These are phyloP conservation scores for Botryotinia globosa DNA, from an alignment of 2,329 filamentous ascomycete species.

Conservation along the genomic window DNA sequence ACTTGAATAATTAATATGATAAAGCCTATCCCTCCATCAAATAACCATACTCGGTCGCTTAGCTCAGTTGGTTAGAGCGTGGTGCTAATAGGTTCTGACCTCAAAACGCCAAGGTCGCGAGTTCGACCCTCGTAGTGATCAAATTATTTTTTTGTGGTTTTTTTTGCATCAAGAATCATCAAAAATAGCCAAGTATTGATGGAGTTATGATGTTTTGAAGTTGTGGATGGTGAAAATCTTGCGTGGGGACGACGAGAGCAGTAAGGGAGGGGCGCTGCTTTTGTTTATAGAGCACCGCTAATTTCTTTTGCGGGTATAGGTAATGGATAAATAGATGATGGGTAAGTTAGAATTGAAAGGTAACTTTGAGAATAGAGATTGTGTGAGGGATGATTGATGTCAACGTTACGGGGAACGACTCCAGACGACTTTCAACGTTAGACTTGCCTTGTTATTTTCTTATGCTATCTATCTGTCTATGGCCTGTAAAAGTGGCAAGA, in stretches of 20 bases:
- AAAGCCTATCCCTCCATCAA: rapidly evolving
- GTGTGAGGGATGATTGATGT: too few species aligned
- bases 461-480: too few species aligned
- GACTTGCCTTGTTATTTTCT: too few species aligned
- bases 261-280: neutral
- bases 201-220: neutral
- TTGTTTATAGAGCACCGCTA: rapidly evolving
- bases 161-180: too few species aligned
- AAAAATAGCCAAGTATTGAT: neutral
- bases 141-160: rapidly evolving
- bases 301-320: too few species aligned
- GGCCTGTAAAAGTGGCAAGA: neutral
- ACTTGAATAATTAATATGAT: rapidly evolving
- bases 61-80: constrained; percentile 18
- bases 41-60: neutral
- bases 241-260: neutral
- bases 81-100: neutral
- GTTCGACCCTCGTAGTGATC: constrained; percentile 13
- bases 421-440: neutral
- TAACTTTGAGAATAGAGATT: too few species aligned
- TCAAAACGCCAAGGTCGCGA: neutral
- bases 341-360: too few species aligned
- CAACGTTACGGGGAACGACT: too few species aligned
- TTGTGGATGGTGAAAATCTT: neutral
- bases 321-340: too few species aligned